Evolutionary conservation across 371 early-diverging fungal genomes (phyloP), one percentile per base, ranked within the genome.

Genomic region (Entomophthora muscae): DNA sequence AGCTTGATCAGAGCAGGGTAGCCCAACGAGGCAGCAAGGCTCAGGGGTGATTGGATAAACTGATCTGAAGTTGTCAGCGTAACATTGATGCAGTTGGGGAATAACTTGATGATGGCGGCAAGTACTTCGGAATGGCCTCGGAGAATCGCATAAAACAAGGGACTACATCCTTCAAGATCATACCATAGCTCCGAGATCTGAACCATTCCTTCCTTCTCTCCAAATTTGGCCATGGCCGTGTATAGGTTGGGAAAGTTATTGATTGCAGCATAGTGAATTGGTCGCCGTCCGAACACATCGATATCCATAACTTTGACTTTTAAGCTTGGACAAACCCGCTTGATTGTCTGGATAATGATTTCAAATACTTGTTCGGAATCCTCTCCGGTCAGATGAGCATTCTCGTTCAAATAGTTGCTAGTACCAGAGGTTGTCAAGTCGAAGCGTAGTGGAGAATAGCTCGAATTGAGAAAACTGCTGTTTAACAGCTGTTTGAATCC

Each of bases 201-300:
- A 3, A 26, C n/a, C 27, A 21, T 73, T 0, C 75, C 67, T 68
- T 82, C 78, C 3, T 24, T 57, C 12, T 27, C n/a, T 0, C 51
- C 17, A 24, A 58, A 29, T 23, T 55, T 55, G 61, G 51, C 58
- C 12, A 42, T 32, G 1, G 5, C 54, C 5, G 64, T 61, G 2
- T 66, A 28, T 21, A 52, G 23, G 26, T 23, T 53, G 0, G 29
- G 72, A 1, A 82, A 71, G 68, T 81, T 79, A 10, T 78, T 70
- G 70, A 82, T 75, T 7, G 81, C 81, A 1, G 84, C 81, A 62
- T 86, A 86, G 60, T 88, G 88, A 42, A 86, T 65, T 0, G 88
- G 83, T 0, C 78, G 73, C 32, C 84, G 74, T 2, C 85, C 85
- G 61, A 77, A 72, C 63, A 80, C 80, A 66, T 87, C 88, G 2